Evolutionary conservation across 257 asterid species (phyloP), one percentile per base, ranked within the genome.

Genomic region (Scutellaria baicalensis): DNA sequence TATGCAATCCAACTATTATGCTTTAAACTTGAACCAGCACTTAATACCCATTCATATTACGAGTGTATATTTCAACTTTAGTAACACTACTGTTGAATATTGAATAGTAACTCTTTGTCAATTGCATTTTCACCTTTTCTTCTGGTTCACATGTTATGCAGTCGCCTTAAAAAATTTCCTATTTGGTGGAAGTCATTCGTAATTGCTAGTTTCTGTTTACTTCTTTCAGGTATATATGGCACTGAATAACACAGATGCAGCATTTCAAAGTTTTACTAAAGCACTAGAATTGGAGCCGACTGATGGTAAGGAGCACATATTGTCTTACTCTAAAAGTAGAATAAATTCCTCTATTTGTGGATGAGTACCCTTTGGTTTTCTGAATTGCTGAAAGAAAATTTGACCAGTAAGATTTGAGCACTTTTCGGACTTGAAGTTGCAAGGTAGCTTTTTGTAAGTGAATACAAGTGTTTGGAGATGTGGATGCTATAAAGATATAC

Each of bases 221-320:
- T 55, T 67, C 55, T 48, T 65, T 60, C 82, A 91, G 97, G 96
- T 87, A 62, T 82, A 89, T 71, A 48, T 85, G 82, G 93, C 95
- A 58, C 86, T 89, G 63, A 91, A 91, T 72, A 86, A 85, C 64
- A 59, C 89, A 42, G 95, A 91, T 75, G 83, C 92, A 36, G 97
- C 96, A 38, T 84, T 82, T 71, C 83, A 87, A 69, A 89, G 96
- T 77, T 91, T 84, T 61, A 76, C 59, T 65, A 84, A 87, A 79
- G 97, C 97, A 55, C 68, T 81, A 70, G 95, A 87, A 69, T 77
- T 91, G 87, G 93, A 87, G 79, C 97, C 97, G 4, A 83, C 77
- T 75, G 95, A 91, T 71, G 89, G 97, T 91, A 73, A 78, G 88
- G 73, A 57, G 59, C 48, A 51, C 42, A 14, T 66, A 6, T 35